Conservation (phyloP, 1,284 basidiomycete species). For the Mycosarcoma maydis region DNA sequence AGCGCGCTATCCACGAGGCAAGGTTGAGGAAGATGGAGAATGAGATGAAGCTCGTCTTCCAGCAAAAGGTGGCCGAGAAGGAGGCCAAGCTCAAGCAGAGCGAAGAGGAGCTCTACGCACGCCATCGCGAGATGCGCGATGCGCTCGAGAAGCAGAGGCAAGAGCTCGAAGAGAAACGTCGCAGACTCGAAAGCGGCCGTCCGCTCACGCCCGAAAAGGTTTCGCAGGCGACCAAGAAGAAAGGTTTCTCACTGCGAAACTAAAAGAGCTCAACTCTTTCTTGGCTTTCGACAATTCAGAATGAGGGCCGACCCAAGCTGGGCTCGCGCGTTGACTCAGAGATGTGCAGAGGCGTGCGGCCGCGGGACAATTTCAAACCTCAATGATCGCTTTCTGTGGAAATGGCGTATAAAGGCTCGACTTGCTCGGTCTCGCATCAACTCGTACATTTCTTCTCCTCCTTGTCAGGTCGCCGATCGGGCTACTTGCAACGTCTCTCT, state of each 20-base stretch:
- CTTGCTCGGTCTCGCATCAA: not conserved
- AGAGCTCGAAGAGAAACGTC: slow-evolving; percentile 97
- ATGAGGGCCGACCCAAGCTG: not conserved
- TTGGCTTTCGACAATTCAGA: not conserved
- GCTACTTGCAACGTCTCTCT: not conserved
- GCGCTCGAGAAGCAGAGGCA: slow-evolving; percentile 89
- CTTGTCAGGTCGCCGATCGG: not conserved
- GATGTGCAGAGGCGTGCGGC: not conserved
- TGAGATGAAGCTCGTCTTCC: slow-evolving; percentile 67
- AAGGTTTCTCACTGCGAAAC: slow-evolving; percentile 60
- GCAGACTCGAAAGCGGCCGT: slow-evolving; percentile 82
- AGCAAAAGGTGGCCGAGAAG: slow-evolving; percentile 67
- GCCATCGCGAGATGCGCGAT: slow-evolving; percentile 66
- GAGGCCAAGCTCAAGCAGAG: slow-evolving; percentile 67
- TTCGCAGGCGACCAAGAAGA: slow-evolving; percentile 58
- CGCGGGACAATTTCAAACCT: not conserved
- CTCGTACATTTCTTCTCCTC: not conserved
- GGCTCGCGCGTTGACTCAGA: not conserved
- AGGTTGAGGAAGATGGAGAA: slow-evolving; percentile 67
- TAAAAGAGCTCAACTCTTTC: slow-evolving; percentile 5
- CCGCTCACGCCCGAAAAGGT: slow-evolving; percentile 84
- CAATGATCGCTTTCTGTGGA: too few relatives aligned
- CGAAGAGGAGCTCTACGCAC: slow-evolving; percentile 66
- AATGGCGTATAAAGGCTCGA: not conserved
- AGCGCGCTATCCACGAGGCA: slow-evolving; percentile 65